A percentile compares a stretch with the other conserved stretches of the same genome.
Conservation (phyloP, 2,329 filamentous ascomycete genomes). For the Gliomastix tumulicola region DNA sequence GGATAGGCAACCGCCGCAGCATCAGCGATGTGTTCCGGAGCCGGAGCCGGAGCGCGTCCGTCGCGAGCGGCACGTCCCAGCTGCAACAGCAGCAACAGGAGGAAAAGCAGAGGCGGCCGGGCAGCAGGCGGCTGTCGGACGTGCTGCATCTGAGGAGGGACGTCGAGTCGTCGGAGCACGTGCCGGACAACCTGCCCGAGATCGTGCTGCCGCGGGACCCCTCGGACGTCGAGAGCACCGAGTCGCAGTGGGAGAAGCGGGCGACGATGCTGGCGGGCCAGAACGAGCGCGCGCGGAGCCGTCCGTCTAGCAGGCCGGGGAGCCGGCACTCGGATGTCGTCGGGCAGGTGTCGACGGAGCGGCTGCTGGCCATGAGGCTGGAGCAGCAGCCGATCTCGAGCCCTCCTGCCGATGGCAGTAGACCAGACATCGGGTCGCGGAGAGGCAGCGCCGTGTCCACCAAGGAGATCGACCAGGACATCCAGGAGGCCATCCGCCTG, state of each 20-base stretch:
- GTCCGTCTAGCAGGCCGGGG: slow-evolving; percentile 31
- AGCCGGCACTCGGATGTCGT: slow-evolving; percentile 29
- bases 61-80: slow-evolving; percentile 27
- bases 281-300: slow-evolving; percentile 39
- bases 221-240: slow-evolving; percentile 37
- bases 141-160: slow-evolving; percentile 59
- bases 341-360: slow-evolving; percentile 5
- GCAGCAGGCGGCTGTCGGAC: slow-evolving; percentile 55
- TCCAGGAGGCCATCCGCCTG: slow-evolving; percentile 91
- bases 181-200: slow-evolving; percentile 74
- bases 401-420: slow-evolving; percentile 7
- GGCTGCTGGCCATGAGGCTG: slow-evolving; percentile 17
- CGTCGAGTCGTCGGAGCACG: slow-evolving; percentile 59
- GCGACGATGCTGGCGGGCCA: slow-evolving; percentile 79
- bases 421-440: no score
- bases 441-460: slow-evolving; percentile 29
- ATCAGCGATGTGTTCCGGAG: slow-evolving; percentile 37
- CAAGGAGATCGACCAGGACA: slow-evolving; percentile 58
- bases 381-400: slow-evolving; percentile 1
- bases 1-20: slow-evolving; percentile 32
- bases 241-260: slow-evolving; percentile 85
- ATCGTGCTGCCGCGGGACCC: slow-evolving; percentile 41
- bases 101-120: no score
- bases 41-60: slow-evolving; percentile 38
- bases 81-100: slow-evolving; percentile 18